These are phyloP conservation scores for Neurospora sp. DNA, from an alignment of 495 filamentous ascomycete species.

Conservation along the genomic window DNA sequence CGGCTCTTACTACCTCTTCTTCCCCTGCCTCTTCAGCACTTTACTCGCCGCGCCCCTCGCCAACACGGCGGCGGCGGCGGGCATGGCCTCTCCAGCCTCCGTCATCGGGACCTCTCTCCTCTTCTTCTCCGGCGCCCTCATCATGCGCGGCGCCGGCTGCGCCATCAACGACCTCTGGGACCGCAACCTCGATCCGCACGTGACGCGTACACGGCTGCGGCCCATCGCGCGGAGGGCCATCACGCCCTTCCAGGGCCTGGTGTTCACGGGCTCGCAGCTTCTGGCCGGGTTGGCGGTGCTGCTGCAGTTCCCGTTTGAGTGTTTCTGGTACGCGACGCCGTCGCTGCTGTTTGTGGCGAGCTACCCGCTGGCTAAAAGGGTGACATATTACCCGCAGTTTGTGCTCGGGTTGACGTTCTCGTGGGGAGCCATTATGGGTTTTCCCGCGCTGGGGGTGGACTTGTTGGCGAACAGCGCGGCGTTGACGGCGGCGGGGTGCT, in stretches of 20 bases:
- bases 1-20: slow-evolving; percentile 91
- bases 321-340: slow-evolving; percentile 81
- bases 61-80: slow-evolving; percentile 12
- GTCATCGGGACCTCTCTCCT: slow-evolving; percentile 57
- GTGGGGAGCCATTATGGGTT: slow-evolving; percentile 96
- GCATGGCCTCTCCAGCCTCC: slow-evolving; percentile 37
- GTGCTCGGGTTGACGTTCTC: slow-evolving; percentile 90
- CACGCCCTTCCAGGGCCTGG: slow-evolving; percentile 58
- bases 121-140: slow-evolving; percentile 78
- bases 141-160: slow-evolving; percentile 98
- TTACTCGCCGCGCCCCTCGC: slow-evolving; percentile 54
- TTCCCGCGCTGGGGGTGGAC: slow-evolving; percentile 82
- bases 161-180: slow-evolving; percentile 98
- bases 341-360: slow-evolving; percentile 68
- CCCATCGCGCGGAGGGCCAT: slow-evolving; percentile 84
- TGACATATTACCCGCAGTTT: slow-evolving; percentile 90
- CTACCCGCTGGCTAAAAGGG: slow-evolving; percentile 87
- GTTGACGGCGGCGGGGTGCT: slow-evolving; percentile 53
- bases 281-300: slow-evolving; percentile 73
- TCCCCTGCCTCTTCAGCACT: slow-evolving; percentile 89
- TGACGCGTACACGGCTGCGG: slow-evolving; percentile 75
- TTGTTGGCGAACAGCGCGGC: slow-evolving; percentile 56
- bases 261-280: slow-evolving; percentile 76
- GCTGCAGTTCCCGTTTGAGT: slow-evolving; percentile 74
- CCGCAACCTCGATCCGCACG: slow-evolving; percentile 81